These are phyloP conservation scores for Exophiala lecanii-corni DNA, from an alignment of 2,329 filamentous ascomycete species.

Conservation along the genomic window DNA sequence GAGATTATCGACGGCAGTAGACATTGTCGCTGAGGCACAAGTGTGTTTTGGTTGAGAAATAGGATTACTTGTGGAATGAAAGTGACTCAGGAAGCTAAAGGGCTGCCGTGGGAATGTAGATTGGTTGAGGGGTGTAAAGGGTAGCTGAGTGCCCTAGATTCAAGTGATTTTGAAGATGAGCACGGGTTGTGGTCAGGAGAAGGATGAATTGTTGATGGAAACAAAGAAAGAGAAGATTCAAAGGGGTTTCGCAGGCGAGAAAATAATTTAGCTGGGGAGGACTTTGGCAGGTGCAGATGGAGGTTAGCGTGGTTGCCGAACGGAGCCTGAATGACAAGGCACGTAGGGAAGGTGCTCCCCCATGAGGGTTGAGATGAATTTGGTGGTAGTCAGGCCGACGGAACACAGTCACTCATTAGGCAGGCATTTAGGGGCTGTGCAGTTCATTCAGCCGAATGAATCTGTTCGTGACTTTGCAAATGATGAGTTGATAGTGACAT, in stretches of 20 bases:
- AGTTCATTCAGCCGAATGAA: no score
- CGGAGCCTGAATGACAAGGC: background rate
- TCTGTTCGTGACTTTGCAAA: no score
- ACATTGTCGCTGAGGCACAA: constrained; percentile 63
- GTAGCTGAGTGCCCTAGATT: constrained; percentile 89
- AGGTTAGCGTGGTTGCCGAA: constrained; percentile 11
- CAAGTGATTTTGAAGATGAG: constrained; percentile 27
- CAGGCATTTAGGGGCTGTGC: no score
- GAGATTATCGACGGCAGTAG: constrained; percentile 70
- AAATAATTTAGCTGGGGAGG: constrained; percentile 16
- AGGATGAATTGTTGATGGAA: constrained; percentile 24
- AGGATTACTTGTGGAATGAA: constrained; percentile 34
- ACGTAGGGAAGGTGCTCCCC: no score
- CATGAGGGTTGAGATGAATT: no score
- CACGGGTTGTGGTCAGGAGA: constrained; percentile 27
- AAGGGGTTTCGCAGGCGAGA: constrained; percentile 18
- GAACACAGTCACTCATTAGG: no score
- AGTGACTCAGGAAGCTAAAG: constrained; percentile 63
- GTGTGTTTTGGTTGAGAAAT: constrained; percentile 32
- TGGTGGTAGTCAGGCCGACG: no score
- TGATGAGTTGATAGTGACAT: no score
- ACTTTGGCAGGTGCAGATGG: constrained; percentile 19
- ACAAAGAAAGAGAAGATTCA: constrained; percentile 14
- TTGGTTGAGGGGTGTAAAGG: constrained; percentile 64
- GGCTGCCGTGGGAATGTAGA: constrained; percentile 38